Evolutionary conservation across 2,329 filamentous ascomycete species (phyloP).

Genomic region (Hirsutella thompsonii): DNA sequence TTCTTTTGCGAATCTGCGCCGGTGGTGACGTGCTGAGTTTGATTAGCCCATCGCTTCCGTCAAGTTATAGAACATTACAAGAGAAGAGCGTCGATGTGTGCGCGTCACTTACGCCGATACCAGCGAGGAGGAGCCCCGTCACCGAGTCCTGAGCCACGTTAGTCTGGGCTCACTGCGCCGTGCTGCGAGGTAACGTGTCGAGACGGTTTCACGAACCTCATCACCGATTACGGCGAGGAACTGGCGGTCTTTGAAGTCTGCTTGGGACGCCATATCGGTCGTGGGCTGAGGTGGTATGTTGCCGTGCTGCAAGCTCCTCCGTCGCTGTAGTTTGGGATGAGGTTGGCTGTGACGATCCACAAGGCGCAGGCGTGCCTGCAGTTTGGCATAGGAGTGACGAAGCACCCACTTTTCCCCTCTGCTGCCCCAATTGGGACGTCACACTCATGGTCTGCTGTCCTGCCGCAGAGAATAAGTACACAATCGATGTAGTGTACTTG

Average conservation of each 20-base stretch:
- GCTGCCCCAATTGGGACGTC: too few relatives aligned
- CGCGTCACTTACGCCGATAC: conserved; percentile 61
- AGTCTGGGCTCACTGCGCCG: conserved; percentile 5
- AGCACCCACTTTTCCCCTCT: too few relatives aligned
- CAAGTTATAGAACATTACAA: background rate
- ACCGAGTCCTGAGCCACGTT: conserved; percentile 65
- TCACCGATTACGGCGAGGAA: conserved; percentile 97
- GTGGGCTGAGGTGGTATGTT: background rate
- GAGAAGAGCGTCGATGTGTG: background rate
- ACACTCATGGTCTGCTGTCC: too few relatives aligned
- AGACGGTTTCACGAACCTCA: conserved; percentile 47
- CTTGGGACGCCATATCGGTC: conserved; percentile 33
- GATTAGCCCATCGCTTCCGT: background rate
- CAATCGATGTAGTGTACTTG: too few relatives aligned
- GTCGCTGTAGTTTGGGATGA: background rate
- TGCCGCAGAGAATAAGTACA: too few relatives aligned
- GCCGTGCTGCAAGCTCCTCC: background rate
- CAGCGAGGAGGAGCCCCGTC: conserved; percentile 86
- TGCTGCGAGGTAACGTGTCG: background rate
- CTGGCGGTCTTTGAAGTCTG: conserved; percentile 71
- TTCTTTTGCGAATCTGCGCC: conserved; percentile 90
- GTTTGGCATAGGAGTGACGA: too few relatives aligned
- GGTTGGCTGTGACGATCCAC: conserved; percentile 1
- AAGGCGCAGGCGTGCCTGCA: too few relatives aligned
- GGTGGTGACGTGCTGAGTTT: conserved; percentile 68